Percentiles rank a stretch among this genome's conserved stretches.
Evolutionary conservation across 2,329 filamentous ascomycete genomes (phyloP).

Genomic region (Magnaporthiopsis incrustans): DNA sequence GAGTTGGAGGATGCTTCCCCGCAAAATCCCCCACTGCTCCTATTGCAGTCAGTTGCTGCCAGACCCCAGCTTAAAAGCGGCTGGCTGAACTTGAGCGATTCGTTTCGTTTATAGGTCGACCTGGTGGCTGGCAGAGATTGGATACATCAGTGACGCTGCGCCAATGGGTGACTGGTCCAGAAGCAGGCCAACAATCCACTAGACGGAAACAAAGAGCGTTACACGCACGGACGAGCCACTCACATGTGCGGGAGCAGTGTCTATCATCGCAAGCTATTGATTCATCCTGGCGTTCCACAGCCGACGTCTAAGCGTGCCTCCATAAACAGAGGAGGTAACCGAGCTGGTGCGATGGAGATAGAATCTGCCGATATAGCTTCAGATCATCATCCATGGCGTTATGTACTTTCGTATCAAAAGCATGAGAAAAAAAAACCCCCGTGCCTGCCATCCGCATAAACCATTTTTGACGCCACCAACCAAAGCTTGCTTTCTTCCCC

Average conservation of each 20-base stretch:
- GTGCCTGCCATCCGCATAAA: neutral
- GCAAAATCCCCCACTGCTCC: neutral
- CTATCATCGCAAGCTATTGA: too few relatives aligned
- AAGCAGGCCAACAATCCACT: neutral
- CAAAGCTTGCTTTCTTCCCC: neutral
- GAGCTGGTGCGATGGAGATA: neutral
- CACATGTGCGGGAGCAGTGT: too few relatives aligned
- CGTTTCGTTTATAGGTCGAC: neutral
- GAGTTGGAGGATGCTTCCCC: too few relatives aligned
- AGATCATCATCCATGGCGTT: neutral
- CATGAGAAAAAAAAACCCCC: neutral
- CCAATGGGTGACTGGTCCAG: too few relatives aligned
- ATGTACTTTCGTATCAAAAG: conserved; percentile 1
- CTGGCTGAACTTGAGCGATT: neutral
- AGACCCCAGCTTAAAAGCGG: neutral
- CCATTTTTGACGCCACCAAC: neutral
- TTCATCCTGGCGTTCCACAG: neutral
- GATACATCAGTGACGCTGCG: neutral
- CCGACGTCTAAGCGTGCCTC: neutral
- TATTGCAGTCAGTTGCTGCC: too few relatives aligned
- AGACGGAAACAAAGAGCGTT: neutral
- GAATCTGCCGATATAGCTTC: neutral
- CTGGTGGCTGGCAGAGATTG: neutral
- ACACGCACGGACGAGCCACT: neutral
- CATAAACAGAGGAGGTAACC: neutral